phyloP scores from a whole-genome alignment of 257 asterid species.

The Verbena officinalis region DNA sequence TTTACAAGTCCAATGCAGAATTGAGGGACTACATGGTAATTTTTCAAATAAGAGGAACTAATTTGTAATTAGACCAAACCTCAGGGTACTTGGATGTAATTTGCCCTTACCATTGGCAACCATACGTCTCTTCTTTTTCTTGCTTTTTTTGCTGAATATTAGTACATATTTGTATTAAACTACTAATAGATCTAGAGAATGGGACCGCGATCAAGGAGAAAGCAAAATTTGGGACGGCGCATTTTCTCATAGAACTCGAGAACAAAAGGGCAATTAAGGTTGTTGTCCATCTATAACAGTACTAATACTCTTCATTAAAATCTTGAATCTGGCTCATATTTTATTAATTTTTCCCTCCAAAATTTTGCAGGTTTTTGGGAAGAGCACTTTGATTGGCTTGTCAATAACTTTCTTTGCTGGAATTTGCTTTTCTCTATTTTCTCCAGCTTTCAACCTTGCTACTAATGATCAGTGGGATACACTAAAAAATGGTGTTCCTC shows the following conservation, averaged over 20 bases:
- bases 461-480: slow-evolving; percentile 93
- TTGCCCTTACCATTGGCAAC: no score
- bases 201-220: slow-evolving; percentile 46
- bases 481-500: slow-evolving; percentile 63
- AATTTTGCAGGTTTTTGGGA: slow-evolving; percentile 75
- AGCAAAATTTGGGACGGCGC: slow-evolving; percentile 81
- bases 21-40: no score
- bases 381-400: slow-evolving; percentile 75
- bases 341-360: neutral
- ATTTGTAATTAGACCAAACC: no score
- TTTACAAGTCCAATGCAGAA: no score
- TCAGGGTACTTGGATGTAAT: no score
- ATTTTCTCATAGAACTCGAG: slow-evolving; percentile 81
- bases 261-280: slow-evolving; percentile 87
- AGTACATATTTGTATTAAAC: neutral
- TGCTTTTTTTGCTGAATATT: neutral
- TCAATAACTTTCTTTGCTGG: slow-evolving; percentile 89
- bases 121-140: neutral
- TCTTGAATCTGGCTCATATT: neutral
- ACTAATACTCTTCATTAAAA: neutral
- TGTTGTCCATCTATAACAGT: slow-evolving; percentile 4
- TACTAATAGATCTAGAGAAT: slow-evolving; percentile 49
- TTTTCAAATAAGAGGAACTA: no score
- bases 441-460: slow-evolving; percentile 92
- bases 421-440: slow-evolving; percentile 77